A percentile compares a stretch with the other conserved stretches of the same genome.
Conservation (phyloP, 305 asterid species). For the Nicotiana rustica region DNA sequence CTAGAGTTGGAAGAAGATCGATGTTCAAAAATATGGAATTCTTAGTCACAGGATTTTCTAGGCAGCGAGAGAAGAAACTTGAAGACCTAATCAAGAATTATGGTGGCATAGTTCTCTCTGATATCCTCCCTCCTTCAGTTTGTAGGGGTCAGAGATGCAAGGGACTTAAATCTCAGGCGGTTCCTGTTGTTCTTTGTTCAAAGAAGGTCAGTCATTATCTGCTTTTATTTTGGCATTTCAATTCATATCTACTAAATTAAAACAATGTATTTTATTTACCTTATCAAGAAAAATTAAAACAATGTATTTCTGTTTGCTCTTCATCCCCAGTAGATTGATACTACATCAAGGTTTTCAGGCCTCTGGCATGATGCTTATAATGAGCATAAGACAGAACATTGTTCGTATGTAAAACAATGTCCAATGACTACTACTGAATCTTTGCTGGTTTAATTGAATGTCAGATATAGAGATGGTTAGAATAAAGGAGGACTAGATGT, state of each 20-base stretch:
- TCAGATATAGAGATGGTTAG: background rate
- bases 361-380: background rate
- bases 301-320: conserved; percentile 26
- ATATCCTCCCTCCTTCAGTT: conserved; percentile 55
- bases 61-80: conserved; percentile 67
- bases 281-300: too few species aligned
- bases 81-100: conserved; percentile 65
- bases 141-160: conserved; percentile 61
- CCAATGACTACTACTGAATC: conserved; percentile 10
- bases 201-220: conserved; percentile 66
- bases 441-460: background rate
- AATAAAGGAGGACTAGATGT: background rate
- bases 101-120: conserved; percentile 77
- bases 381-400: background rate
- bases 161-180: conserved; percentile 50
- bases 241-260: background rate
- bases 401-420: background rate
- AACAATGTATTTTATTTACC: background rate
- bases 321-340: background rate
- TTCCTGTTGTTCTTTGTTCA: conserved; percentile 70
- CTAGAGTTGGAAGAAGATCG: conserved; percentile 55
- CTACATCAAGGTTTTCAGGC: background rate
- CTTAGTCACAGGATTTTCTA: conserved; percentile 79
- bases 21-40: conserved; percentile 76
- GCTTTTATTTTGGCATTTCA: conserved; percentile 31